Evolutionary conservation across 306 rosid genomes (phyloP), one percentile per base, ranked within the genome.

Genomic region (Castanea mollissima): DNA sequence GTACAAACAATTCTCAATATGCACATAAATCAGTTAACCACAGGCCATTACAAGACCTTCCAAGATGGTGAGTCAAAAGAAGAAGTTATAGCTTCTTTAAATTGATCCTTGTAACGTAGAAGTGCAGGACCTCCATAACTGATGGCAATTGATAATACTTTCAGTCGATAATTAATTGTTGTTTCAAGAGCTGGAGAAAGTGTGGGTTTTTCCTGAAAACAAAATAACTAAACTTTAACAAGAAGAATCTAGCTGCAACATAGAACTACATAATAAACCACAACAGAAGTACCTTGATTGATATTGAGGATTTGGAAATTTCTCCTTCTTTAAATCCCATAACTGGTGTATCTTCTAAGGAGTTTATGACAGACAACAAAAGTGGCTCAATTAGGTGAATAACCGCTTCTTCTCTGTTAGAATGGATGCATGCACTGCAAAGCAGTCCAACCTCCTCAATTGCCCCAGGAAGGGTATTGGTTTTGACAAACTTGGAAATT

Each of bases 151-250:
- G 99, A 91, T 86, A 95, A 80, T 81, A 93, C 85, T 88, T 90
- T 91, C 77, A 93, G 81, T 70, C 90, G 98, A 90, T 93, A 95
- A 85, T 90, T 98, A 71, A 95, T 90, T 75, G 99, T 83, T 82
- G 97, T 91, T 89, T 95, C 99, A 78, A 95, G 99, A 88, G 99
- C 98, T 2, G 99, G 98, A 83, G 99, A 95, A 44, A 95, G 89
- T 44, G 92, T 80, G 35, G 94, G 88, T 81, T 89, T 93, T 77
- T 75, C 94, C 99, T 95, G 94, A 72, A 87, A 77, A 75, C 73
- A 64, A 79, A 77, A 68, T 63, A 65, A 71, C 63, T 78, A 71
- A 69, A 73, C 55, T 46, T 77, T 83, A 74, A 67, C 35, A 72
- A 83, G 34, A 80, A 79, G 38, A 77, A 82, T 79, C 82, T 81